Conservation (phyloP, 148 eudicot species). For the Mesembryanthemum crystallinum region DNA sequence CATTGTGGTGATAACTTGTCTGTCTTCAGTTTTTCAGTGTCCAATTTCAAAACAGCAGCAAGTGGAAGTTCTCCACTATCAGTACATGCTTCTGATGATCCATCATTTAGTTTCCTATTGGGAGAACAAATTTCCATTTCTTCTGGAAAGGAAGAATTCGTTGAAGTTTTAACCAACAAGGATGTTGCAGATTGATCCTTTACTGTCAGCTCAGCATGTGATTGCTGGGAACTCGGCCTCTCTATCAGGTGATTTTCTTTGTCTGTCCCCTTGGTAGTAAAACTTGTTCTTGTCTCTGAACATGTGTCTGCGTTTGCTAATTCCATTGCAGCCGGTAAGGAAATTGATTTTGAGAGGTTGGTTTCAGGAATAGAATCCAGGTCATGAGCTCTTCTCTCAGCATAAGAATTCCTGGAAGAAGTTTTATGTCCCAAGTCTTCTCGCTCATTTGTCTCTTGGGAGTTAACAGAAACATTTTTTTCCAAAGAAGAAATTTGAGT, state of each 20-base stretch:
- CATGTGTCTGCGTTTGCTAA: conserved; percentile 21
- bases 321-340: conserved; percentile 24
- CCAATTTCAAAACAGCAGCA: conserved; percentile 19
- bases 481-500: conserved; percentile 27
- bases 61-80: conserved; percentile 13
- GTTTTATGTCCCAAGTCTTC: conserved; percentile 27
- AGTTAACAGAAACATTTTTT: conserved; percentile 13
- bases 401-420: conserved; percentile 24
- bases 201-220: conserved; percentile 22
- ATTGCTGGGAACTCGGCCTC: conserved; percentile 26
- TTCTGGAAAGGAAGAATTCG: conserved; percentile 33
- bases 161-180: conserved; percentile 26
- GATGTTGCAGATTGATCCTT: conserved; percentile 27
- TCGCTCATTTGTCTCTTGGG: conserved; percentile 28
- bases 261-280: conserved; percentile 13
- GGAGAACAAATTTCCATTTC: conserved; percentile 33
- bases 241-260: conserved; percentile 27
- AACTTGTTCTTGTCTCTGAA: conserved; percentile 20
- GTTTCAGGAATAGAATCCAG: conserved; percentile 22
- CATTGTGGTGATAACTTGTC: conserved; percentile 13
- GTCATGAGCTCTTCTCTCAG: conserved; percentile 25
- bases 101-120: conserved; percentile 22
- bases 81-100: conserved; percentile 29
- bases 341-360: conserved; percentile 21
- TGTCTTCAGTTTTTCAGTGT: conserved; percentile 19